A percentile compares a stretch with the other conserved stretches of the same genome.
Evolutionary conservation across 108 stramenopile species (phyloP).

Genomic region (Skeletonema costatum): DNA sequence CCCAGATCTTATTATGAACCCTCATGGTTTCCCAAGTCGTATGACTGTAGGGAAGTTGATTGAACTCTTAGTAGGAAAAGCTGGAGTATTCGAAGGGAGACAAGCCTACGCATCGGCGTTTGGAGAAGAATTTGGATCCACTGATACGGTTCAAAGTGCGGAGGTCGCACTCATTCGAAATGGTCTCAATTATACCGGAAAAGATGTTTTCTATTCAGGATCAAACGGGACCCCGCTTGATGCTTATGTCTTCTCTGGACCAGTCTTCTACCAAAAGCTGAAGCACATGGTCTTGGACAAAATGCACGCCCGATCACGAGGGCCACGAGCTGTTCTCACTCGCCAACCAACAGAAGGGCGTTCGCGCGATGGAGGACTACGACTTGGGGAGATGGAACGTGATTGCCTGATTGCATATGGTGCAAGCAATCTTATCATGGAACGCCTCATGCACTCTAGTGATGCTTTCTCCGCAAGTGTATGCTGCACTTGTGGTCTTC

Average conservation of each 20-base stretch:
- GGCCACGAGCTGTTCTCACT: constrained; percentile 97
- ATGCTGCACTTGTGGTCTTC: constrained; percentile 92
- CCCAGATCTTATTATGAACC: constrained; percentile 99
- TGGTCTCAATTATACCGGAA: constrained; percentile 97
- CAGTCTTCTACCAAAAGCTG: constrained; percentile 99
- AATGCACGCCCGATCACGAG: constrained; percentile 97
- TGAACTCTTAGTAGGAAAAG: constrained; percentile 97
- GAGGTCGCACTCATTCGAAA: constrained; percentile 90
- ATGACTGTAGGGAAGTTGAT: constrained; percentile 99
- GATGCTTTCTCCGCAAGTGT: constrained; percentile 98
- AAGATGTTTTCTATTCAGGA: constrained; percentile 96
- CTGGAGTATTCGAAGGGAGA: constrained; percentile 89
- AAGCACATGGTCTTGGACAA: constrained; percentile 99
- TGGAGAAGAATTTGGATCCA: constrained; percentile 95
- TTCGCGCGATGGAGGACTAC: constrained; percentile 97
- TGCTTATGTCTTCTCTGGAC: constrained; percentile 96
- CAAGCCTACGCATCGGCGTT: constrained; percentile 98
- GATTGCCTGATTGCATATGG: constrained; percentile 99
- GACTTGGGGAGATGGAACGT: constrained; percentile 97
- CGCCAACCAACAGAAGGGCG: constrained; percentile 99
- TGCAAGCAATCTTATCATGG: constrained; percentile 99
- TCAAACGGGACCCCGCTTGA: constrained; percentile 92
- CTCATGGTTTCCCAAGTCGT: constrained; percentile 98
- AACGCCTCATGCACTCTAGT: constrained; percentile 98
- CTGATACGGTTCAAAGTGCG: constrained; percentile 86